Percentiles rank a stretch among this genome's conserved stretches.
Evolutionary conservation across 805 yeast species (phyloP).

Genomic region (Ogataea paradorogensis): DNA sequence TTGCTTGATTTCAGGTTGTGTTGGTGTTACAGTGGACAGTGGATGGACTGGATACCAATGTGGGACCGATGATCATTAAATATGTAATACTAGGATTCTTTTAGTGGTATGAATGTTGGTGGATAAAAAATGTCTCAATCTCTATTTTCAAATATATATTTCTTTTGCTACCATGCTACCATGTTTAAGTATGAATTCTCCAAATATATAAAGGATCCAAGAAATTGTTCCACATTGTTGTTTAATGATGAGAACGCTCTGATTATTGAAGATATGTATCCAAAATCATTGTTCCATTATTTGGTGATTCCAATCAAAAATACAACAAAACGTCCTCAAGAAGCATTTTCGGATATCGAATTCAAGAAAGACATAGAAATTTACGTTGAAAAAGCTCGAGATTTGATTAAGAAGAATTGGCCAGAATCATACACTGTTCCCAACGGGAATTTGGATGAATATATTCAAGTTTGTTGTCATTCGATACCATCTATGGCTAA

Average conservation of each 20-base stretch:
- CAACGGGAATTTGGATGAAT: slow-evolving; percentile 21
- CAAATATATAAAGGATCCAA: slow-evolving; percentile 48
- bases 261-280: slow-evolving; percentile 58
- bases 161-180: too few relatives aligned
- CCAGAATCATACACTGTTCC: slow-evolving; percentile 12
- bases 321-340: slow-evolving; percentile 49
- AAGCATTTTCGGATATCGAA: slow-evolving; percentile 38
- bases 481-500: slow-evolving; percentile 66
- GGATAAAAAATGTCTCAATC: too few relatives aligned
- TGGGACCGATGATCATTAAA: too few relatives aligned
- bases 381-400: slow-evolving; percentile 39
- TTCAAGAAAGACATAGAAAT: slow-evolving; percentile 29
- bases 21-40: too few relatives aligned
- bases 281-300: slow-evolving; percentile 61
- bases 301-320: slow-evolving; percentile 55
- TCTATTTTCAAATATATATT: too few relatives aligned
- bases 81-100: too few relatives aligned
- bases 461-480: slow-evolving; percentile 62
- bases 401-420: slow-evolving; percentile 17
- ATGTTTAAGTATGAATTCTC: slow-evolving; percentile 51
- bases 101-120: too few relatives aligned
- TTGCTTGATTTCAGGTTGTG: too few relatives aligned
- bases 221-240: slow-evolving; percentile 35
- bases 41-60: too few relatives aligned
- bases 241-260: slow-evolving; percentile 51